Base-by-base conservation (phyloP, 2,329 filamentous ascomycete species). In the Cercospora sp. region DNA sequence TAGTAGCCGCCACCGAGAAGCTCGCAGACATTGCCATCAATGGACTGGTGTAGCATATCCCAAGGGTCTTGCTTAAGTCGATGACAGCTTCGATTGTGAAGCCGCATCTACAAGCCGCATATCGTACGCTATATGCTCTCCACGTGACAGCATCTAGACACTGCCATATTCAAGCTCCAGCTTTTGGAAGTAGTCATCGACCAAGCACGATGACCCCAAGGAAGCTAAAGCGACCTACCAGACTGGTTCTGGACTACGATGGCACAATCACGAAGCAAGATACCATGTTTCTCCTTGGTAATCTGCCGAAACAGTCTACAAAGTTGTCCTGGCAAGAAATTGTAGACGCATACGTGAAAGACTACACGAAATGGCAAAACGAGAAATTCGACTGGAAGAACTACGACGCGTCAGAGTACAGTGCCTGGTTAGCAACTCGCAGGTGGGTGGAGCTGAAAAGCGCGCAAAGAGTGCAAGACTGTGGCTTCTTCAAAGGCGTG, bases 181-280 rank as follows among this genome's bases (percentile, higher is more conserved):
- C 8, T 28, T 48, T 28, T 20, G 18, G 26, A 23, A 12, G 12
- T 7, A 51, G 6, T 13, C 48, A n/a, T 28, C 3, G 23, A 28
- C 10, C 13, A n/a, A 55, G 23, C 23, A 59, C 20, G 36, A 71
- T 73, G 71, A 31, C 66, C 23, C 42, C 18, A 18, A 36, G 57
- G 4, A 65, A 60, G 30, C 67, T 69, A 31, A 63, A 42, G 10
- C 58, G 63, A 8, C 69, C 72, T 12, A 68, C 70, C n/a, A 69
- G 73, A 45, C 64, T 76, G 53, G 45, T 84, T 7, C 73, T 84
- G 13, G 83, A 85, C 73, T 84, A 80, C 77, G 83, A 85, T 70
- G 82, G 82, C 64, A 84, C 83, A 0, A 72, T 84, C 30, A 84
- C 82, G 12, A 71, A 73, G 48, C 76, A 76, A 23, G 83, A 85